These are phyloP conservation scores for Paecilomyces sp. DNA, from an alignment of 2,329 filamentous ascomycete genomes.

Conservation along the genomic window DNA sequence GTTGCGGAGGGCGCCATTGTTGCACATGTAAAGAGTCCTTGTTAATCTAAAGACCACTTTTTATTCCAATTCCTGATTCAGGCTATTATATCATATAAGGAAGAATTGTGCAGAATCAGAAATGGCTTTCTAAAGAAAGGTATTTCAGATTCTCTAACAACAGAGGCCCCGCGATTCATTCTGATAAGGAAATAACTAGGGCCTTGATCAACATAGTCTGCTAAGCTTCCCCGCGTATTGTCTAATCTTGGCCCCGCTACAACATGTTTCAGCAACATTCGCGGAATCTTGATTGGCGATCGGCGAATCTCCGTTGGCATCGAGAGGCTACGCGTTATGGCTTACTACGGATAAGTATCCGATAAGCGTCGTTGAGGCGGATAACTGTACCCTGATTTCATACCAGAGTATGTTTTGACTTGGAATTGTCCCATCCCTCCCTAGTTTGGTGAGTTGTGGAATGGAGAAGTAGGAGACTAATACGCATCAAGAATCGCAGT, in stretches of 20 bases:
- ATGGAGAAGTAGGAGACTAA: background rate
- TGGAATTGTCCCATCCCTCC: background rate
- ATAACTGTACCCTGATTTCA: background rate
- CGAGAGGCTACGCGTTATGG: background rate
- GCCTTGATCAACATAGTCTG: background rate
- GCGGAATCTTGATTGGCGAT: background rate
- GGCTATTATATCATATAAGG: background rate
- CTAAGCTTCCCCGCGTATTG: background rate
- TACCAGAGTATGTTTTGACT: background rate
- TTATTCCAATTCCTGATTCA: background rate
- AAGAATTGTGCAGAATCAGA: too few species aligned
- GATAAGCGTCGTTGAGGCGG: background rate
- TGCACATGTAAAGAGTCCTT: background rate
- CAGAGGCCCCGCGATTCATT: background rate
- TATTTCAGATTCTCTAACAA: too few species aligned
- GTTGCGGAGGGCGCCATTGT: conserved; percentile 32
- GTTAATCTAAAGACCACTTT: background rate
- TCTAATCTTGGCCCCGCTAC: background rate
- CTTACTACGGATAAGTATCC: background rate
- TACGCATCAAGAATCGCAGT: background rate
- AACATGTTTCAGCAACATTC: background rate
- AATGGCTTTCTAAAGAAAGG: too few species aligned
- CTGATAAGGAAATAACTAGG: background rate
- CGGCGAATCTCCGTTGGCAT: background rate
- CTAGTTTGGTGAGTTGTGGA: background rate